Base-by-base conservation (phyloP, 169 alveolate species). In the Theileria parva region DNA sequence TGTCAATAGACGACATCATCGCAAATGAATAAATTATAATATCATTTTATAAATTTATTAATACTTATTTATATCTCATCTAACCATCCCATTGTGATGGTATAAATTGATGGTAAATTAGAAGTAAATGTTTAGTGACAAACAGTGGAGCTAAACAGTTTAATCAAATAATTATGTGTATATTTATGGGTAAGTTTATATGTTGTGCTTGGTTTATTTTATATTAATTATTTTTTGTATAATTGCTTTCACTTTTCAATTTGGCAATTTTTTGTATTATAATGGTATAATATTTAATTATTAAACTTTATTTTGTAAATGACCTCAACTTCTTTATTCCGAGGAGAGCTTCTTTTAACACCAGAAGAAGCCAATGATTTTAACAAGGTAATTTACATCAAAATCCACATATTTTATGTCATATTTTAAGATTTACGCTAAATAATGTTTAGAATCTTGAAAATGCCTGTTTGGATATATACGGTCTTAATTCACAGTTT, bases 1-100 rank as follows among this genome's bases (percentile, higher is more conserved):
- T 77, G 48, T 30, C 75, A 8, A 25, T 83, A 30, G 74, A 50
- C 48, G 89, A 83, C 69, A 83, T 83, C 64, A 44, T 83, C 19
- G 86, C 80, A 27, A 76, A 68, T 61, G 89, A 83, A 55, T 55
- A 37, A 59, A 19, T 13, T 60, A 30, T 60, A 60, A 60, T 60
- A 30, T 60, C 2, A 1, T 30, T 13, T 60, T 60, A 60, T 30
- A 60, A 30, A 60, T 0, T 60, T 60, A 30, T 60, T 2, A 60
- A 60, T 30, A 60, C 48, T 11, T 60, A 60, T 9, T 60, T 8
- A 60, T 8, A 8, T 32, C 12, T 30, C 17, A 0, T 60, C 12
- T 8, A 30, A 28, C 8, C 48, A 44, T 44, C 8, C 17, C 8
- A 44, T 4, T 44, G 8, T 11, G 17, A 4, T 4, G 8, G 8